These are phyloP conservation scores for Azolla pinnata DNA, from an alignment of 75 land plant species.

Conservation along the genomic window DNA sequence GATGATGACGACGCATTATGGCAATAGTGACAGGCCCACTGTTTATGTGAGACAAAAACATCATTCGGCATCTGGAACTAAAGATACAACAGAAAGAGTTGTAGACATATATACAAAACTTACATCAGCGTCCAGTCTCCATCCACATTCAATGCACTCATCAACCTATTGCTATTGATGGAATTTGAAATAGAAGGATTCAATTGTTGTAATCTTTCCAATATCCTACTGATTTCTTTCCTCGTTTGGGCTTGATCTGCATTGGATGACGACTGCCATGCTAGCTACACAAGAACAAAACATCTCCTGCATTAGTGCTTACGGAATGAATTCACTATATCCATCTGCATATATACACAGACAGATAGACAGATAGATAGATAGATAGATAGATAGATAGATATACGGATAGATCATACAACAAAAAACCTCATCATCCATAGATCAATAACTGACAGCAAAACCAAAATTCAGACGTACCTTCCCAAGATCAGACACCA, in stretches of 20 bases:
- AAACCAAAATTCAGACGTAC: conserved; percentile 5
- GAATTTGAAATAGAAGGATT: conserved; percentile 2
- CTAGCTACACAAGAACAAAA: conserved; percentile 2
- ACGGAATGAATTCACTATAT: not conserved
- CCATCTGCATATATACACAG: not conserved
- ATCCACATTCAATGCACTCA: conserved; percentile 17
- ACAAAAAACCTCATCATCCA: too few species aligned
- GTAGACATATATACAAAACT: conserved; percentile 2
- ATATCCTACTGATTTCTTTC: conserved; percentile 7
- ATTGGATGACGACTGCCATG: conserved; percentile 10
- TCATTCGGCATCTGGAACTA: not conserved
- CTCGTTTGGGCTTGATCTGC: conserved; percentile 4
- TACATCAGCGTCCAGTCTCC: conserved; percentile 28
- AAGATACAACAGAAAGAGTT: not conserved
- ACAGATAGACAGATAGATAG: too few species aligned
- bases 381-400: too few species aligned
- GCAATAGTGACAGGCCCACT: too few species aligned
- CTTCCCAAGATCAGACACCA: conserved; percentile 17
- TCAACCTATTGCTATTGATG: too few species aligned
- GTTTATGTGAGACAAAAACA: not conserved
- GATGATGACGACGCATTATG: too few species aligned
- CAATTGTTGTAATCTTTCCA: conserved; percentile 18
- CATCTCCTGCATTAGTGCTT: not conserved
- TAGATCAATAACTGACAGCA: not conserved
- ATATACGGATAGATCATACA: too few species aligned